Base-by-base conservation (phyloP, 495 filamentous ascomycete genomes). In the Penicillium nucicola region DNA sequence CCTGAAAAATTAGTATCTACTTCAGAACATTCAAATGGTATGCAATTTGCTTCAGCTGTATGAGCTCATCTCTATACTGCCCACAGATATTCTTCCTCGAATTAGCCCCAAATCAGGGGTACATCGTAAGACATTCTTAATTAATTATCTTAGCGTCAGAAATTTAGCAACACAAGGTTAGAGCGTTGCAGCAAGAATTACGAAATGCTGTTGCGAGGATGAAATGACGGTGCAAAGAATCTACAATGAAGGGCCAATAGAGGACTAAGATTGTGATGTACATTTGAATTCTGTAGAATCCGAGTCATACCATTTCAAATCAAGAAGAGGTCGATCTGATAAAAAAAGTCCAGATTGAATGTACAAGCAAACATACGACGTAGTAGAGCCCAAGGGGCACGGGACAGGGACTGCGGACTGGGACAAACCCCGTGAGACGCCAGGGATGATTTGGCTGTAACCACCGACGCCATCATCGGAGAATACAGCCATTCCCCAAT, bases 401-500 rank as follows among this genome's bases (percentile, higher is more conserved):
- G 25, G n/a, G 31, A 7, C 14, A 35, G 18, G 20, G 23, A 12
- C 47, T 38, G 37, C 36, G 34, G 23, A 5, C 31, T 11, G 48
- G 25, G 12, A 12, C 11, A 30, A 20, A 30, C 30, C 17, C 36
- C 28, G 32, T 35, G 13, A 4, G 31, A 35, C 42, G 13, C 43
- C 19, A 32, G 25, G 23, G 20, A 13, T 19, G 19, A 17, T 20
- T 36, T 28, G n/a, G 33, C 43, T 22, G 18, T 11, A 40, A 14
- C 39, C 11, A 42, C 39, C 37, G 37, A 40, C 18, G 17, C 11
- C 18, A 13, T 37, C 12, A 34, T 34, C 39, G 28, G 5, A 4
- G 15, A 5, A 20, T 28, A 14, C 23, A 39, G 39, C 44, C 35
- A 55, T 49, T 33, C 38, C 15, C 30, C 43, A 40, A 42, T 45